Evolutionary conservation across 108 stramenopile genomes (phyloP).

Genomic region (Conticribra weissflogii): DNA sequence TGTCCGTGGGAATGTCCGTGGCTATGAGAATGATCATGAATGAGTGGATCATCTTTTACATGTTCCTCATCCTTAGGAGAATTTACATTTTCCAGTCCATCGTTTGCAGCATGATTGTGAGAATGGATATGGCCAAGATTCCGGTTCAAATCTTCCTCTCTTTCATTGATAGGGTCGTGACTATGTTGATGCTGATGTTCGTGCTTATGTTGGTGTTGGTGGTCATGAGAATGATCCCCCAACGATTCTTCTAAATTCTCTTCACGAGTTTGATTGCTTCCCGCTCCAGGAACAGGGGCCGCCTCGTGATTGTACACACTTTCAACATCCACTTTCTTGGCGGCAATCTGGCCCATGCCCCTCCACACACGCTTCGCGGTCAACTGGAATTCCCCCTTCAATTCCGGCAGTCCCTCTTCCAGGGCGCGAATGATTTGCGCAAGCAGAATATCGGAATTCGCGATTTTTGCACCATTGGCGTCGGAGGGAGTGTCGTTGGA

Average conservation of each 20-base stretch:
- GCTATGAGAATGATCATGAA: constrained; percentile 34
- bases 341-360: constrained; percentile 72
- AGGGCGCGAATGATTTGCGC: constrained; percentile 47
- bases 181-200: constrained; percentile 24
- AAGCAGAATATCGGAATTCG: constrained; percentile 38
- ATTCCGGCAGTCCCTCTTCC: constrained; percentile 63
- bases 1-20: constrained; percentile 37
- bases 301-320: constrained; percentile 65
- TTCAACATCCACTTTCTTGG: constrained; percentile 58
- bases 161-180: constrained; percentile 3
- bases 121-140: background rate
- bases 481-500: constrained; percentile 1
- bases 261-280: background rate
- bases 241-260: constrained; percentile 1
- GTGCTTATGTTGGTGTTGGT: constrained; percentile 20
- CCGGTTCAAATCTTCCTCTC: background rate
- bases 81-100: constrained; percentile 1
- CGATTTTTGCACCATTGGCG: background rate
- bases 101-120: constrained; percentile 1
- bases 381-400: constrained; percentile 69
- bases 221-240: background rate
- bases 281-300: constrained; percentile 70
- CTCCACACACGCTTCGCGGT: constrained; percentile 56
- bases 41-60: background rate
- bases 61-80: background rate